Evolutionary conservation across 2,329 filamentous ascomycete species (phyloP), one percentile per base, ranked within the genome.

Genomic region (Pezicula neosporulosa): DNA sequence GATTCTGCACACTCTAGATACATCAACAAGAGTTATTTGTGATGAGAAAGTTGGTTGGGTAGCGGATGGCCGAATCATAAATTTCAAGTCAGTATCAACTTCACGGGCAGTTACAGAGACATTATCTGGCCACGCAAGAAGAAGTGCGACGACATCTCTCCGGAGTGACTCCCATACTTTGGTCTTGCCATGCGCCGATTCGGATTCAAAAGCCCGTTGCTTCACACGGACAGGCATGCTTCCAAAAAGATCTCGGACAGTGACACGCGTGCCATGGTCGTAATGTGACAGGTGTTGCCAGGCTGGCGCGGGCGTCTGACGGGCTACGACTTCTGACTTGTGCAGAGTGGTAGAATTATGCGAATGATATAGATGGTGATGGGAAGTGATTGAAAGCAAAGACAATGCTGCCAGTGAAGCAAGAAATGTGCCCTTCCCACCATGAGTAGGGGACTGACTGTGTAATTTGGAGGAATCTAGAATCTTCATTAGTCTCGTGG

Each of bases 181-280:
- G 18, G 78, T 68, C 44, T 52, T 58, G 3, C 85, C 73, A 21
- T 73, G 64, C 10, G 75, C 58, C 58, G 74, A 76, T 61, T 82
- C 72, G 37, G 76, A 66, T 56, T 74, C 70, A 3, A 83, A 59
- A 0, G 81, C 81, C 56, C 91, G 81, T 60, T 91, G 88, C 65
- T 94, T 96, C 24, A 95, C 86, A 13, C 93, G 84, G 12, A 97
- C 93, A 0, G 93, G 91, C 82, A 97, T 89, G 52, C 85, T 87
- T 0, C 92, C 91, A 69, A 97, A 97, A 1, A 97, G 73, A 66
- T 96, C 86, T 50, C 85, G 82, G 6, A 96, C 86, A 0, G 78
- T 78, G 2, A 93, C 83, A 27, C 82, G 80, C 0, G 92, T 96
- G 4, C 93, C 93, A 70, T 89, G 83, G 18, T 73, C 67, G 50